Evolutionary conservation across 345 rosid species (phyloP).

Genomic region (Capsella bursapastoris): DNA sequence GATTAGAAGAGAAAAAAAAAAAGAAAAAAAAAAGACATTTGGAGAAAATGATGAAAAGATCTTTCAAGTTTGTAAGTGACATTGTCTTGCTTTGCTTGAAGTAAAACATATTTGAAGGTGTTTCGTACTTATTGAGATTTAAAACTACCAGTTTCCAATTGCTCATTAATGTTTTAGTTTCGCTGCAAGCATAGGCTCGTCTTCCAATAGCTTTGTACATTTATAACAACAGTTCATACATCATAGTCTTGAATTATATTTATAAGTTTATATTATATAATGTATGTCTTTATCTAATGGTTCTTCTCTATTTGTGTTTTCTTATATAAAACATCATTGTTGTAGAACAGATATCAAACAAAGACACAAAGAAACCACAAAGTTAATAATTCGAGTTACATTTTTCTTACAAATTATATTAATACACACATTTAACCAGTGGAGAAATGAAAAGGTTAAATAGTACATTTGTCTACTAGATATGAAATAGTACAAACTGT

Average conservation of each 20-base stretch:
- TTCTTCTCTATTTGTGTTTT: too few species aligned
- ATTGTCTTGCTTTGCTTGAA: conserved; percentile 20
- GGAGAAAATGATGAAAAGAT: conserved; percentile 18
- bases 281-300: too few species aligned
- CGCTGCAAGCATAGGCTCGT: conserved; percentile 26
- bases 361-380: not conserved
- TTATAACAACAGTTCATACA: not conserved
- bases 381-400: not conserved
- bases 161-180: conserved; percentile 21
- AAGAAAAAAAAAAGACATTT: not conserved
- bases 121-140: conserved; percentile 17
- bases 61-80: conserved; percentile 15
- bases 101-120: conserved; percentile 15
- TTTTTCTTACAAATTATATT: not conserved
- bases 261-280: too few species aligned
- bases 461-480: not conserved
- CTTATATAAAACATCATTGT: too few species aligned
- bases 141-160: not conserved
- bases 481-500: not conserved
- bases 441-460: conserved; percentile 11
- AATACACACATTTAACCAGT: conserved; percentile 22
- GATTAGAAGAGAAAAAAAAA: not conserved
- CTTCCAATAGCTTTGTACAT: conserved; percentile 18
- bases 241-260: too few species aligned
- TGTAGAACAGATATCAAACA: not conserved